Evolutionary conservation across 306 rosid genomes (phyloP).

Genomic region (Citrullus amarus): DNA sequence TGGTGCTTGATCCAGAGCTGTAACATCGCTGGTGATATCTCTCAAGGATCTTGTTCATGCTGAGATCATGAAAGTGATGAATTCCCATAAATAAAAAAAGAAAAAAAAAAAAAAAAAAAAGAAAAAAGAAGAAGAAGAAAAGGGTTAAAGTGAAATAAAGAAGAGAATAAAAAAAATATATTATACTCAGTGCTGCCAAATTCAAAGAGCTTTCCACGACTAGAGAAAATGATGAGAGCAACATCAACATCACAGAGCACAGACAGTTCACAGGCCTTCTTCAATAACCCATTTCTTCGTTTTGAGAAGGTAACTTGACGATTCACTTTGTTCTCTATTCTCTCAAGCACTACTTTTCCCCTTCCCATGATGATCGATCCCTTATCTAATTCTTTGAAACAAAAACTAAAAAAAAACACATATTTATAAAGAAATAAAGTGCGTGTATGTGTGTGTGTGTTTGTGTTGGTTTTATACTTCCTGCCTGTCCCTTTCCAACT

Average conservation of each 20-base stretch:
- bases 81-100: neutral
- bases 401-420: no score
- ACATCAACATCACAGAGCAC: slow-evolving; percentile 77
- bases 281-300: slow-evolving; percentile 59
- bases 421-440: no score
- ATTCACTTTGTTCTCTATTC: slow-evolving; percentile 79
- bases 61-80: slow-evolving; percentile 8
- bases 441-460: neutral
- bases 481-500: neutral
- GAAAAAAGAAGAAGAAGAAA: neutral
- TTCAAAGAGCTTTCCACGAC: slow-evolving; percentile 72
- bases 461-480: neutral
- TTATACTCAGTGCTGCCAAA: slow-evolving; percentile 51
- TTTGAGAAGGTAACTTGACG: slow-evolving; percentile 79
- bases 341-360: slow-evolving; percentile 69
- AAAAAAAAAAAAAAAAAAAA: neutral
- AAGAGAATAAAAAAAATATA: neutral
- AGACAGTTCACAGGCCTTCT: slow-evolving; percentile 79
- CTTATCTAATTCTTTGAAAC: neutral
- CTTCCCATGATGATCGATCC: slow-evolving; percentile 41
- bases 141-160: no score
- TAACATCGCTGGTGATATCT: slow-evolving; percentile 49
- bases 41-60: slow-evolving; percentile 43
- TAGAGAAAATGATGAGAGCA: slow-evolving; percentile 60
- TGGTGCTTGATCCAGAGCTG: slow-evolving; percentile 14